Evolutionary conservation across 2,329 filamentous ascomycete genomes (phyloP).

Genomic region (Exophiala sideris): DNA sequence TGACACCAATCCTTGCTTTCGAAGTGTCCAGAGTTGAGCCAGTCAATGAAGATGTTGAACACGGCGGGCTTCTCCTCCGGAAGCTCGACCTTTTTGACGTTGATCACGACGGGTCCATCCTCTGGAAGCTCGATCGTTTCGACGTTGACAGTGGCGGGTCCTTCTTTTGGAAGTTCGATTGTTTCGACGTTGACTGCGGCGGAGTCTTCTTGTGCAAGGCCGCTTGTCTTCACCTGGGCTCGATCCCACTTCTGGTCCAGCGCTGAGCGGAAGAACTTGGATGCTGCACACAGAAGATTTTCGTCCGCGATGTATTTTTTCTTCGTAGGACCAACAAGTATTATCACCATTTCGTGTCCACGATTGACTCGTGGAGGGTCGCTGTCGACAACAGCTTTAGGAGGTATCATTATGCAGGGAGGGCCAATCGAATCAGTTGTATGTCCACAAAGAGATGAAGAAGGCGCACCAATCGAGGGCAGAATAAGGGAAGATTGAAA

Average conservation of each 20-base stretch:
- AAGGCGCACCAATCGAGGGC: not conserved
- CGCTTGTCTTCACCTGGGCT: too few species aligned
- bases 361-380: slow-evolving; percentile 4
- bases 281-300: slow-evolving; percentile 47
- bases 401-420: not conserved
- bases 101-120: slow-evolving; percentile 15
- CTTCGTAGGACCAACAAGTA: slow-evolving; percentile 45
- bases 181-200: too few species aligned
- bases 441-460: too few species aligned
- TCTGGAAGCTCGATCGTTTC: not conserved
- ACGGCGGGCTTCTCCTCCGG: slow-evolving; percentile 50
- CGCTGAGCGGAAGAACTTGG: slow-evolving; percentile 42
- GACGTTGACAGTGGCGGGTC: too few species aligned
- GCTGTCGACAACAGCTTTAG: not conserved
- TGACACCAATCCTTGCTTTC: not conserved
- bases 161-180: too few species aligned
- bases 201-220: too few species aligned
- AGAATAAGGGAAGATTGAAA: not conserved
- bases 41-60: slow-evolving; percentile 54
- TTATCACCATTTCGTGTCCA: slow-evolving; percentile 29
- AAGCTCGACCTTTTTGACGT: slow-evolving; percentile 42
- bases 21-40: slow-evolving; percentile 42
- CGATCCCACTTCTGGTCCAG: too few species aligned
- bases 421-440: too few species aligned
- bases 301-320: slow-evolving; percentile 44